phyloP scores from a whole-genome alignment of 352 stramenopile species.

The Globisporangium cystogenes region DNA sequence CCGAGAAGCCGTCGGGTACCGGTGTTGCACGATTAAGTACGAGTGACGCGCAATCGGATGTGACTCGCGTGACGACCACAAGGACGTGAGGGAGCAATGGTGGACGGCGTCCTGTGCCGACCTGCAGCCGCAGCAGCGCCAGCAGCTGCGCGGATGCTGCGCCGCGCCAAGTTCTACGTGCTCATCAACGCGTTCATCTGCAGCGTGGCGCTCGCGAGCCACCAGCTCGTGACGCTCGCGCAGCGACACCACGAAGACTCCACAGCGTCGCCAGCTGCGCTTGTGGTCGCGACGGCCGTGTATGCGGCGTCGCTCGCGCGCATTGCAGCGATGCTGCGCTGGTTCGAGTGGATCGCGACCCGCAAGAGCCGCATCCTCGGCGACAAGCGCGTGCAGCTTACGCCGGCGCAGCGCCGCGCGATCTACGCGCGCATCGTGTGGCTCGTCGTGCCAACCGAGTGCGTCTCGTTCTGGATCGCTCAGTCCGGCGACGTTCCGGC shows the following conservation, averaged over 20 bases:
- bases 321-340: conserved; percentile 54
- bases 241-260: neutral
- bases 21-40: no score
- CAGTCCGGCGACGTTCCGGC: conserved; percentile 2
- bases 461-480: conserved; percentile 49
- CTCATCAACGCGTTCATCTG: conserved; percentile 84
- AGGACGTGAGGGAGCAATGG: neutral
- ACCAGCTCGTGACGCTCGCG: conserved; percentile 12
- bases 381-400: conserved; percentile 47
- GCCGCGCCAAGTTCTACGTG: conserved; percentile 72
- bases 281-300: conserved; percentile 14
- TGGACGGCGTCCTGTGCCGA: neutral
- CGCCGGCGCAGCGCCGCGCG: conserved; percentile 20
- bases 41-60: no score
- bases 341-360: conserved; percentile 81
- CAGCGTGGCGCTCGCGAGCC: conserved; percentile 33
- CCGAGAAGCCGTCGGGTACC: neutral
- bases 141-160: conserved; percentile 17
- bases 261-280: neutral
- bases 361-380: conserved; percentile 64
- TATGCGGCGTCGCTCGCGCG: conserved; percentile 46
- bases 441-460: conserved; percentile 69
- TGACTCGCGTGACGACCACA: no score
- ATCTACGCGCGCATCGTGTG: conserved; percentile 65
- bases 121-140: neutral